These are phyloP conservation scores for Pontederia crassipes DNA, from an alignment of 176 grass and related monocot genomes.

Conservation along the genomic window DNA sequence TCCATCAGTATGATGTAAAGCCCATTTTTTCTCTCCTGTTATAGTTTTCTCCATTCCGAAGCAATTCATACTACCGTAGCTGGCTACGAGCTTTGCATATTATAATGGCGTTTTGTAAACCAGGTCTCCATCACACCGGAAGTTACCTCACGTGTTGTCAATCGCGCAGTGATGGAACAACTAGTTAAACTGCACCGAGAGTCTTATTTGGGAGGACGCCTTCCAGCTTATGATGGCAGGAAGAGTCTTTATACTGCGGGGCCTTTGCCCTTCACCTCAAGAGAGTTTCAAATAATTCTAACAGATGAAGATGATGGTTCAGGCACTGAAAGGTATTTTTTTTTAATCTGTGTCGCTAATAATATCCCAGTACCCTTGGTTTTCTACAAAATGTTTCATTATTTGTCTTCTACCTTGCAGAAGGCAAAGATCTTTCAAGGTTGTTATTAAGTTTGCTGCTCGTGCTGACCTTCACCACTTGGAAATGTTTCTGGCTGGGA, in stretches of 20 bases:
- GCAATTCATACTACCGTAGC: neutral
- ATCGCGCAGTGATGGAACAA: slow-evolving; percentile 54
- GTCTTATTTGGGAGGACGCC: slow-evolving; percentile 59
- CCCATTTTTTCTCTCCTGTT: neutral
- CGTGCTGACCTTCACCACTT: slow-evolving; percentile 56
- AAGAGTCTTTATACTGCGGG: slow-evolving; percentile 84
- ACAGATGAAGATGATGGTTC: slow-evolving; percentile 70
- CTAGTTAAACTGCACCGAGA: slow-evolving; percentile 47
- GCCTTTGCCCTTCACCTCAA: slow-evolving; percentile 59
- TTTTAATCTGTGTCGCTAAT: neutral
- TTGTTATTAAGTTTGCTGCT: slow-evolving; percentile 72
- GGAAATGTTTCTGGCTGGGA: slow-evolving; percentile 60
- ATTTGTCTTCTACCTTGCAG: slow-evolving; percentile 15
- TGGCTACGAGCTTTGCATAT: too few species aligned
- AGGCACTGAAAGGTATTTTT: slow-evolving; percentile 34
- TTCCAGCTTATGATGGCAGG: slow-evolving; percentile 75
- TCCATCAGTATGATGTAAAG: slow-evolving; percentile 82
- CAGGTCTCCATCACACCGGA: slow-evolving; percentile 68
- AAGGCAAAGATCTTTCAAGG: slow-evolving; percentile 44
- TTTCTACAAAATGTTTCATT: neutral
- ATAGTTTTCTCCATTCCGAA: neutral
- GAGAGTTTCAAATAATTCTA: slow-evolving; percentile 54
- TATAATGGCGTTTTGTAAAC: neutral
- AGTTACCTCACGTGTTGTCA: slow-evolving; percentile 34
- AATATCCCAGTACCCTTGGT: neutral